These are phyloP conservation scores for Hymenoscyphus repandus DNA, from an alignment of 2,329 filamentous ascomycete genomes.

Conservation along the genomic window DNA sequence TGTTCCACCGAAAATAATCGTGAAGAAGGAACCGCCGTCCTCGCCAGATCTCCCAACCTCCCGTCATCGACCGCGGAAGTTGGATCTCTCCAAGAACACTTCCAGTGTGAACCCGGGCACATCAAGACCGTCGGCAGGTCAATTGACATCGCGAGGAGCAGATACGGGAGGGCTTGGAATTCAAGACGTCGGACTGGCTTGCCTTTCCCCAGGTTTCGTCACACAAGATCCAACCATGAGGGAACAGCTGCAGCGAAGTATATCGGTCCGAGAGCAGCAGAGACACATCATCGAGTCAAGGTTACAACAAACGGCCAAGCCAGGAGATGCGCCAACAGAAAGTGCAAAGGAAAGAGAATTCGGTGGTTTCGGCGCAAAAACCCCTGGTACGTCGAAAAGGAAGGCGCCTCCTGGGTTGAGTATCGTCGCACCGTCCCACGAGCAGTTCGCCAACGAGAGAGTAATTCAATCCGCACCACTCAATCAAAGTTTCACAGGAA, in stretches of 20 bases:
- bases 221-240: slow-evolving; percentile 97
- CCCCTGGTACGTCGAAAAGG: slow-evolving; percentile 67
- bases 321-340: slow-evolving; percentile 60
- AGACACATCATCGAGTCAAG: slow-evolving; percentile 90
- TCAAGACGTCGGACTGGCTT: slow-evolving; percentile 89
- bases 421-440: slow-evolving; percentile 89
- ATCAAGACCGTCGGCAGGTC: slow-evolving; percentile 61
- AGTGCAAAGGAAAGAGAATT: slow-evolving; percentile 49
- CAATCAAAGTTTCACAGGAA: slow-evolving; percentile 90
- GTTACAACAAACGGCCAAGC: slow-evolving; percentile 80
- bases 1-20: slow-evolving; percentile 70
- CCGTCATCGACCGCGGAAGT: slow-evolving; percentile 68
- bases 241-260: slow-evolving; percentile 88
- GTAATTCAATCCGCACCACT: slow-evolving; percentile 96
- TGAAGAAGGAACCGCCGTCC: slow-evolving; percentile 93
- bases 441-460: slow-evolving; percentile 87
- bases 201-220: slow-evolving; percentile 90
- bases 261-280: slow-evolving; percentile 90
- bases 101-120: slow-evolving; percentile 47
- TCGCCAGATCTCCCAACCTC: slow-evolving; percentile 75
- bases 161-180: slow-evolving; percentile 70
- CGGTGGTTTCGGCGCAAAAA: slow-evolving; percentile 49
- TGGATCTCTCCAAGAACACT: slow-evolving; percentile 69
- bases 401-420: slow-evolving; percentile 85
- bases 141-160: slow-evolving; percentile 60